Evolutionary conservation across 176 grass and related monocot species (phyloP), one percentile per base, ranked within the genome.

Genomic region (Pharus latifolius): DNA sequence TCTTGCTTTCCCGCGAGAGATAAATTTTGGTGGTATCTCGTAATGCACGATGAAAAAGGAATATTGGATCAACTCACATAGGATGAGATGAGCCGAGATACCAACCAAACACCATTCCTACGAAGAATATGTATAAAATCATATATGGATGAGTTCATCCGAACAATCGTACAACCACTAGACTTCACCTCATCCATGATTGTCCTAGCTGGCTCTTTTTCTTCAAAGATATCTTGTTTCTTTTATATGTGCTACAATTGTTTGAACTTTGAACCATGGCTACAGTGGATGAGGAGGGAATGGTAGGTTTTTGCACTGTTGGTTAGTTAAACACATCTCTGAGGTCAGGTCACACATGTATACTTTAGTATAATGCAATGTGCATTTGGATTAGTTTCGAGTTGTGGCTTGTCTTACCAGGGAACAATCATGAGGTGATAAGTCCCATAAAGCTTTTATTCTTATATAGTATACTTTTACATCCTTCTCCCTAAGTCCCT

Each of bases 341-440:
- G 42, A 49, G 29, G 38, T 16, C 45, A 49, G 29, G 38, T 16
- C 45, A 45, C 56, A 12, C 37, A 58, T 43, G 33, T 11, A 23
- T 58, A 30, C 35, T 61, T 14, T 47, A 59, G 8, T 14, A 30
- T 15, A 54, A 49, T 20, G 17, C 20, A 60, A 20, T 58, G 31
- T 30, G 64, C 55, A 73, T 46, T 16, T 22, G 40, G 32, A 59
- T 33, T 71, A 58, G 69, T 62, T 60, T 63, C 76, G 24, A 57
- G 49, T 63, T 61, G 53, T 73, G 15, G 48, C 23, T 74, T 75
- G 55, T 75, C 53, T 63, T 61, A 20, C 49, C 51, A 77, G 42
- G 66, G 68, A 56, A 62, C 87, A 88, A 85, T 88, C 73, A 88
- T 82, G 76, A 72, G 88, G 82, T 74, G 79, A 68, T 77, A 80